Base-by-base conservation (phyloP, 371 early-diverging fungal genomes). In the Thermomucor indicae-seudaticae region DNA sequence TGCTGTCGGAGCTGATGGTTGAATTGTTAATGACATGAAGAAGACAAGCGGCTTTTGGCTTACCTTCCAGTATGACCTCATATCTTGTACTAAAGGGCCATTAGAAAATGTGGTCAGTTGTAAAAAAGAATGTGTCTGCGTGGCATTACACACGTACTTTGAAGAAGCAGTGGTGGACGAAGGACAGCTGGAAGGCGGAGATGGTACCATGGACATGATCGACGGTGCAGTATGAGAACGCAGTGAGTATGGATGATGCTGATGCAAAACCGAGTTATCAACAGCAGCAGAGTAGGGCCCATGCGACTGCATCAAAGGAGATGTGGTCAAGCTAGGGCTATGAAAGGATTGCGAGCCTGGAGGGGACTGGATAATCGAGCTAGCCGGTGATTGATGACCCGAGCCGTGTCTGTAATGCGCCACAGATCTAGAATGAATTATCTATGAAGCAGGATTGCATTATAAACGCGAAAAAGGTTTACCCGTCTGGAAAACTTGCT, bases 1-100 rank as follows among this genome's bases (percentile, higher is more conserved):
- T 12, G 82, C 82, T 17, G 82, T 78, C 17, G 66, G 61, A 38
- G 66, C 66, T 62, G 38, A 37, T 10, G 32, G 32, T 11, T n/a
- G n/a, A n/a, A n/a, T n/a, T n/a, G n/a, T n/a, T n/a, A n/a, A n/a
- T n/a, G n/a, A n/a, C n/a, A n/a, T n/a, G n/a, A n/a, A n/a, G n/a
- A n/a, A n/a, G n/a, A n/a, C n/a, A n/a, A n/a, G n/a, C n/a, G n/a
- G n/a, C n/a, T n/a, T n/a, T n/a, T n/a, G n/a, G n/a, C n/a, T n/a
- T 53, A 58, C 59, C 59, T 55, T 63, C 64, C 30, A 63, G 43
- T 27, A 58, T 53, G 45, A 55, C 45, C 22, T 63, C 64, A 42
- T 51, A 51, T 16, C 64, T 58, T 39, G 35, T 7, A 47, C 11
- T 20, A 41, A 39, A 32, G 11, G 11, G 14, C 4, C 25, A 43